These are phyloP conservation scores for Paramecium sonneborni DNA, from an alignment of 73 alveolate species.

Conservation along the genomic window DNA sequence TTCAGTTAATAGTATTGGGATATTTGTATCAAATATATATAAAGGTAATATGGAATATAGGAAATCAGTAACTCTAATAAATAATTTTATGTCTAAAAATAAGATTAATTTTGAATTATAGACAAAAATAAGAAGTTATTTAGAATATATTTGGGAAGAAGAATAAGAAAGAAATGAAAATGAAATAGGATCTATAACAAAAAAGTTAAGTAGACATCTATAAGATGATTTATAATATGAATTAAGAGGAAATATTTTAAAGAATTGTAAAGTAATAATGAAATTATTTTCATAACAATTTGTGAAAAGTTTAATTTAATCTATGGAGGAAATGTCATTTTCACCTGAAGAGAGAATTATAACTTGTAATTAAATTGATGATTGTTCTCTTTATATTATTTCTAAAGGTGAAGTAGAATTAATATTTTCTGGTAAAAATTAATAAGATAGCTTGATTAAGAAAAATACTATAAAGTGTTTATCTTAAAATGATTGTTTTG, in stretches of 20 bases:
- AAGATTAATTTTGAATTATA: conserved; percentile 77
- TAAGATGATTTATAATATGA: conserved; percentile 71
- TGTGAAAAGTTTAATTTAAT: conserved; percentile 66
- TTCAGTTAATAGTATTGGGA: conserved; percentile 85
- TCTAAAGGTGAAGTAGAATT: conserved; percentile 79
- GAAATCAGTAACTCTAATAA: conserved; percentile 77
- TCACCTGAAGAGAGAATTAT: conserved; percentile 81
- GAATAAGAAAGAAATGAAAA: conserved; percentile 77
- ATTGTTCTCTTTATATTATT: conserved; percentile 75
- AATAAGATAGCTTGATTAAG: background rate
- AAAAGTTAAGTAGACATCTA: conserved; percentile 71
- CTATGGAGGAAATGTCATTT: conserved; percentile 71
- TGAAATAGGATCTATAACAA: conserved; percentile 77
- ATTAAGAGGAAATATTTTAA: conserved; percentile 74
- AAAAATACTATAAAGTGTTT: conserved; percentile 67
- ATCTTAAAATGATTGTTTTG: conserved; percentile 74
- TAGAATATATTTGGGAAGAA: conserved; percentile 78
- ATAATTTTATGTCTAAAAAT: conserved; percentile 74
- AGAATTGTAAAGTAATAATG: conserved; percentile 69
- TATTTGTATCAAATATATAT: conserved; percentile 72
- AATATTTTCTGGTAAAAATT: conserved; percentile 67
- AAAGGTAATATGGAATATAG: conserved; percentile 72
- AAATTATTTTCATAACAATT: conserved; percentile 67
- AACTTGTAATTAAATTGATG: conserved; percentile 75
- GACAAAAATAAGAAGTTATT: conserved; percentile 75